Percentiles rank a stretch among this genome's conserved stretches.
Conservation (phyloP, 768 basidiomycete genomes). For the Tremella yokohamensis region DNA sequence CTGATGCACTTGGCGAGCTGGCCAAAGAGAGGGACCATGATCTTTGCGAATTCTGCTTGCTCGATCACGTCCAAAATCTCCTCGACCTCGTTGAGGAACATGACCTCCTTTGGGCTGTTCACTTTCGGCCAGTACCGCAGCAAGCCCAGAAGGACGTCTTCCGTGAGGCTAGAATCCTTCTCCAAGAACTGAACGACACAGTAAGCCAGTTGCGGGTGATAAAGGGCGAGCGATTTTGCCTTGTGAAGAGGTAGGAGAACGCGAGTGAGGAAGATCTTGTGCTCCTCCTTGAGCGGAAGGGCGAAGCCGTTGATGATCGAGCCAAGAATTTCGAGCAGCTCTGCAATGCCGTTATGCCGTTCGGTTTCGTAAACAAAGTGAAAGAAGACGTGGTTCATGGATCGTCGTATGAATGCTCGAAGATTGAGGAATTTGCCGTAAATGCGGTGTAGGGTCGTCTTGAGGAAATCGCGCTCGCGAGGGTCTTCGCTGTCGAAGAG, state of each 20-base stretch:
- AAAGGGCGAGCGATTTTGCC: conserved; percentile 93
- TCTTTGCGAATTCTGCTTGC: conserved; percentile 91
- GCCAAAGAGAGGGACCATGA: conserved; percentile 84
- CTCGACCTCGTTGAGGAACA: conserved; percentile 99
- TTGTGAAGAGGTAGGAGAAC: conserved; percentile 95
- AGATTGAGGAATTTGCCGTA: conserved; percentile 99
- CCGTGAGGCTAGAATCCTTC: conserved; percentile 85
- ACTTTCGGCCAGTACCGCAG: conserved; percentile 99
- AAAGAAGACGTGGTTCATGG: conserved; percentile 99
- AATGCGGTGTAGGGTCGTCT: conserved; percentile 97
- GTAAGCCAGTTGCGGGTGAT: conserved; percentile 98
- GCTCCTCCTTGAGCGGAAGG: conserved; percentile 94
- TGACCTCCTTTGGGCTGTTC: conserved; percentile 98
- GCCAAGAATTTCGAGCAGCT: conserved; percentile 93
- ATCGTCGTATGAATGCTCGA: conserved; percentile 95
- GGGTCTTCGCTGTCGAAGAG: conserved; percentile 99
- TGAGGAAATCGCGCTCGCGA: conserved; percentile 96
- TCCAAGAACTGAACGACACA: conserved; percentile 98
- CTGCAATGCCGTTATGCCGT: conserved; percentile 97
- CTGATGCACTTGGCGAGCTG: conserved; percentile 97
- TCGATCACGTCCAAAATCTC: conserved; percentile 98
- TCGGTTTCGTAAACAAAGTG: conserved; percentile 98
- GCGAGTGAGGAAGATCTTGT: conserved; percentile 93
- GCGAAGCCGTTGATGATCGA: conserved; percentile 99
- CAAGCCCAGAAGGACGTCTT: conserved; percentile 94